Evolutionary conservation across 768 basidiomycete genomes (phyloP).

Genomic region (Porphyrellus cyaneotinctus): DNA sequence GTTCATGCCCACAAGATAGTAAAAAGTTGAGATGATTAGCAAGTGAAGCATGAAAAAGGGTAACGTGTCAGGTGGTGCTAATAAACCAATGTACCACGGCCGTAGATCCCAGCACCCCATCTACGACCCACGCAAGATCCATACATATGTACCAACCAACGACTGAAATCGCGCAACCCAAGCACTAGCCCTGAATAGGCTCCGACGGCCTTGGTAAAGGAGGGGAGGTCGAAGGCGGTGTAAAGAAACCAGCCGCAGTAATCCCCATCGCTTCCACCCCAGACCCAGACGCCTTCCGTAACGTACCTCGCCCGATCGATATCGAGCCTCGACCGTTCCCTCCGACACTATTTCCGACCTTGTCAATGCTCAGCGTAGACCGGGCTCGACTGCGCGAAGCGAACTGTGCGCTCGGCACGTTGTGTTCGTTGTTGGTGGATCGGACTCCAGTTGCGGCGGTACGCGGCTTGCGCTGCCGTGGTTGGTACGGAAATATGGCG

Average conservation of each 20-base stretch:
- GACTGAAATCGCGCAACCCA: neutral
- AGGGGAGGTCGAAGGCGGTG: conserved; percentile 41
- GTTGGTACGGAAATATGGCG: conserved; percentile 30
- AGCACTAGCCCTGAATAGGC: conserved; percentile 3
- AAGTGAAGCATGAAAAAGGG: no score
- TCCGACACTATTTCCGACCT: conserved; percentile 26
- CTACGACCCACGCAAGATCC: no score
- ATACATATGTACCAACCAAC: neutral
- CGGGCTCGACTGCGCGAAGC: conserved; percentile 41
- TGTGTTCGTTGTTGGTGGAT: conserved; percentile 35
- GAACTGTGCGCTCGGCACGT: conserved; percentile 24
- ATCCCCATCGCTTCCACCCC: conserved; percentile 74
- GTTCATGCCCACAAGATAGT: no score
- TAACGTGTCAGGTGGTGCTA: no score
- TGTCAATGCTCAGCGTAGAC: conserved; percentile 68
- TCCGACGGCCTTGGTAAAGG: conserved; percentile 19
- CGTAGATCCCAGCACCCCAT: no score
- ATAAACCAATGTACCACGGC: no score
- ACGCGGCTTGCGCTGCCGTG: conserved; percentile 40
- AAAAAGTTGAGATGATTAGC: no score
- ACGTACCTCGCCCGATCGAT: conserved; percentile 58
- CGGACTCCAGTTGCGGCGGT: conserved; percentile 22
- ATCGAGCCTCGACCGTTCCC: conserved; percentile 52
- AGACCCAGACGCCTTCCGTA: conserved; percentile 59
- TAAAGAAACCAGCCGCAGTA: conserved; percentile 76